These are phyloP conservation scores for Allomyces macrogynus DNA, from an alignment of 192 early-diverging fungal genomes.

Conservation along the genomic window DNA sequence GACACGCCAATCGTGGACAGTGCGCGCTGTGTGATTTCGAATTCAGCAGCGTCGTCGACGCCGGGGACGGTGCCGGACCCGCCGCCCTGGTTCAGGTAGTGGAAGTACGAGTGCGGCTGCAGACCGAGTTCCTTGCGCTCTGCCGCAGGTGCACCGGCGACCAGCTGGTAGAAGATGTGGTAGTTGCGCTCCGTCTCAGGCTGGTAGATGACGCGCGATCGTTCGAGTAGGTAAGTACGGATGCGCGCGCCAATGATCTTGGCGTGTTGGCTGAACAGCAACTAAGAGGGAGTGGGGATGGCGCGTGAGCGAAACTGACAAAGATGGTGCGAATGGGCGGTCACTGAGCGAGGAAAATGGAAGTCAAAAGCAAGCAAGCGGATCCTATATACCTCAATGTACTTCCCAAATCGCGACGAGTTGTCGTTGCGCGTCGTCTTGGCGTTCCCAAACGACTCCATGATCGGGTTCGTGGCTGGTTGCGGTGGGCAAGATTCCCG, in stretches of 20 bases:
- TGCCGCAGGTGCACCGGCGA: conserved; percentile 64
- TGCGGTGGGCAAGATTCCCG: background rate
- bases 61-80: conserved; percentile 50
- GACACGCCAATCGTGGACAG: conserved; percentile 71
- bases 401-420: conserved; percentile 95
- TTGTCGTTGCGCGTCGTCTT: conserved; percentile 99
- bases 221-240: conserved; percentile 87
- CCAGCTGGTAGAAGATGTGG: conserved; percentile 99
- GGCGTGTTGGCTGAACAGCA: conserved; percentile 63
- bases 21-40: conserved; percentile 65
- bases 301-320: too few species aligned
- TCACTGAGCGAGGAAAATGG: too few species aligned
- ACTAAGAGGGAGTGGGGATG: conserved; percentile 20
- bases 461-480: conserved; percentile 88
- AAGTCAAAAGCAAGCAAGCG: too few species aligned
- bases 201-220: conserved; percentile 88
- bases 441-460: conserved; percentile 98
- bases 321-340: background rate
- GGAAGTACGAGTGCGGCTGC: conserved; percentile 50
- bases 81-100: conserved; percentile 76
- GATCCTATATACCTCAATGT: conserved; percentile 42
- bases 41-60: conserved; percentile 85
- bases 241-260: conserved; percentile 86
- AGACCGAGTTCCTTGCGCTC: conserved; percentile 66
- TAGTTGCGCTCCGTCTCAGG: conserved; percentile 87